Conservation (phyloP, 2,329 filamentous ascomycete genomes). For the Neofusicoccum kwambonambiense region DNA sequence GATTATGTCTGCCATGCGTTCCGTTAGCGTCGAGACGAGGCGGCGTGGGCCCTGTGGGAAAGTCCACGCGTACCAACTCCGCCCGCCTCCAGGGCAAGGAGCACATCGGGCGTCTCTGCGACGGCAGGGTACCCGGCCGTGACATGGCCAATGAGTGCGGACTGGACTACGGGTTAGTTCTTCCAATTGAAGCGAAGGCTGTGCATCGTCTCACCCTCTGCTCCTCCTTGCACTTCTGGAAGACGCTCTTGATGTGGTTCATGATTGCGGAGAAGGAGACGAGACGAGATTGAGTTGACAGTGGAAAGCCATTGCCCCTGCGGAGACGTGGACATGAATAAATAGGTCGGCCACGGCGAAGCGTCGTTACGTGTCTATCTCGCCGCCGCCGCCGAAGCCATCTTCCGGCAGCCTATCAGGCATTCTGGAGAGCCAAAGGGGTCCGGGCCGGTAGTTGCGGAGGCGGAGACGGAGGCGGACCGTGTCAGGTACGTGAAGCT, state of each 20-base stretch:
- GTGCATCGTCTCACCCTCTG: neutral
- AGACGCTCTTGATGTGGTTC: conserved; percentile 6
- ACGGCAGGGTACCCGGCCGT: conserved; percentile 87
- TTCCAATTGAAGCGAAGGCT: too few relatives aligned
- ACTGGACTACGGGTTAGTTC: neutral
- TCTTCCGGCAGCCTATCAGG: neutral
- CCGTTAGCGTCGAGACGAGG: too few relatives aligned
- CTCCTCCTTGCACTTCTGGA: neutral
- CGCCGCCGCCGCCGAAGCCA: neutral
- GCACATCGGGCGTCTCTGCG: conserved; percentile 64
- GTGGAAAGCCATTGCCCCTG: too few relatives aligned
- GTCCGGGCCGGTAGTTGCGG: neutral
- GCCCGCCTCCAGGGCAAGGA: too few relatives aligned
- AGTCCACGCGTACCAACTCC: too few relatives aligned
- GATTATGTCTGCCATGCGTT: too few relatives aligned
- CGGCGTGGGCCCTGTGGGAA: too few relatives aligned
- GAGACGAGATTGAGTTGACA: neutral
- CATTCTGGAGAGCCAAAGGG: neutral
- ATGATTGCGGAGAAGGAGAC: neutral
- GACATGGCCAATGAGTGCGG: conserved; percentile 91
- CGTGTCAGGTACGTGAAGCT: neutral
- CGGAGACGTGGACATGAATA: too few relatives aligned
- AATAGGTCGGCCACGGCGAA: neutral
- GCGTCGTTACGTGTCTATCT: too few relatives aligned
- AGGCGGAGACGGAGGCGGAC: conserved; percentile 12